These are phyloP conservation scores for Elasticomyces elasticus DNA, from an alignment of 495 filamentous ascomycete species.

Conservation along the genomic window DNA sequence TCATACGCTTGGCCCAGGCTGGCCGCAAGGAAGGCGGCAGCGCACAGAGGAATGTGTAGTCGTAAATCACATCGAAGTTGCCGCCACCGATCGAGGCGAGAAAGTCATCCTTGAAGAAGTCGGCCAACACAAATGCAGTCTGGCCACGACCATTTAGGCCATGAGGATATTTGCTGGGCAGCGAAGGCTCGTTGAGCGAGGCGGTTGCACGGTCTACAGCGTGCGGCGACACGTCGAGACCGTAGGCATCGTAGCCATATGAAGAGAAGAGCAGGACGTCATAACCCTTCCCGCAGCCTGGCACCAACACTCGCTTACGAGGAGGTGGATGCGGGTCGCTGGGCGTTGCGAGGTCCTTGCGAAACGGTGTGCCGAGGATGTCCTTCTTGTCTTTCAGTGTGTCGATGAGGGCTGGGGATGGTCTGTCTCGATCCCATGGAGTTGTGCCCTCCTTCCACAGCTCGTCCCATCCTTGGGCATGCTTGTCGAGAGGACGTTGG, in stretches of 20 bases:
- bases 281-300: conserved; percentile 58
- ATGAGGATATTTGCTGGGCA: conserved; percentile 38
- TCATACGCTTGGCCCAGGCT: conserved; percentile 59
- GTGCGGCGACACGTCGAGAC: conserved; percentile 53
- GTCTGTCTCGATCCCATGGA: conserved; percentile 58
- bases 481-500: conserved; percentile 7
- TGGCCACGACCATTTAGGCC: conserved; percentile 41
- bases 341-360: conserved; percentile 32
- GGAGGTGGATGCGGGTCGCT: not conserved
- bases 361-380: conserved; percentile 38
- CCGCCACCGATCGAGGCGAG: conserved; percentile 27
- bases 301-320: conserved; percentile 35
- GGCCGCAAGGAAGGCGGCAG: conserved; percentile 54
- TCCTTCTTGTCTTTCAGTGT: conserved; percentile 39
- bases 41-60: conserved; percentile 82
- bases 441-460: conserved; percentile 4
- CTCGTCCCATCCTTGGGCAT: conserved; percentile 13
- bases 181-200: conserved; percentile 28
- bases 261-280: conserved; percentile 26
- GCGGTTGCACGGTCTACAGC: conserved; percentile 48
- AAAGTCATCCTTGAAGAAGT: conserved; percentile 67
- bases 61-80: conserved; percentile 69
- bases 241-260: conserved; percentile 47
- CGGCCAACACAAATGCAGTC: conserved; percentile 51
- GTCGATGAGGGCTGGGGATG: conserved; percentile 59